Percentiles rank a stretch among this genome's conserved stretches.
These are phyloP conservation scores for Firmiana major DNA, from an alignment of 345 rosid genomes.

Conservation along the genomic window DNA sequence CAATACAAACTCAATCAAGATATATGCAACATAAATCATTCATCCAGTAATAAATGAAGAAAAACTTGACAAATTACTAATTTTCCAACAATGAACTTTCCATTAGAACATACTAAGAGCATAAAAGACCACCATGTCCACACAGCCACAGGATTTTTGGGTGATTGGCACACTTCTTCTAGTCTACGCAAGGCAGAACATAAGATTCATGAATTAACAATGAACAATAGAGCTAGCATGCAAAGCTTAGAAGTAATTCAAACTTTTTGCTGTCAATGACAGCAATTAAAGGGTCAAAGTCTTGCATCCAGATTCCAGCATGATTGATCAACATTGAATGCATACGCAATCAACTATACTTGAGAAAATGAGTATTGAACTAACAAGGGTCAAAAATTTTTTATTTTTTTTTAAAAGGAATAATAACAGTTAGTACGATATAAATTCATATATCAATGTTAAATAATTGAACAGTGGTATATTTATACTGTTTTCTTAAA, in stretches of 20 bases:
- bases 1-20: background rate
- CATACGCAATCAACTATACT: background rate
- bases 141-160: background rate
- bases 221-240: background rate
- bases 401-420: background rate
- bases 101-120: background rate
- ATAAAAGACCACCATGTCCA: background rate
- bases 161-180: background rate
- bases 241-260: background rate
- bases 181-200: background rate
- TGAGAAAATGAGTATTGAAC: background rate
- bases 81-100: background rate
- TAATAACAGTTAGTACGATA: background rate
- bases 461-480: background rate
- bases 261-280: background rate
- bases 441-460: background rate
- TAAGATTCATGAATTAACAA: background rate
- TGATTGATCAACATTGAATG: background rate
- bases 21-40: background rate
- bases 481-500: background rate
- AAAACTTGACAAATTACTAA: background rate
- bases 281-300: background rate
- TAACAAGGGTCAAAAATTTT: background rate
- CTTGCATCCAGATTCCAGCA: background rate
- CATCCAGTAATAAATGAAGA: background rate